phyloP scores from a whole-genome alignment of 2,329 filamentous ascomycete species.

The Colletotrichum truncatum region DNA sequence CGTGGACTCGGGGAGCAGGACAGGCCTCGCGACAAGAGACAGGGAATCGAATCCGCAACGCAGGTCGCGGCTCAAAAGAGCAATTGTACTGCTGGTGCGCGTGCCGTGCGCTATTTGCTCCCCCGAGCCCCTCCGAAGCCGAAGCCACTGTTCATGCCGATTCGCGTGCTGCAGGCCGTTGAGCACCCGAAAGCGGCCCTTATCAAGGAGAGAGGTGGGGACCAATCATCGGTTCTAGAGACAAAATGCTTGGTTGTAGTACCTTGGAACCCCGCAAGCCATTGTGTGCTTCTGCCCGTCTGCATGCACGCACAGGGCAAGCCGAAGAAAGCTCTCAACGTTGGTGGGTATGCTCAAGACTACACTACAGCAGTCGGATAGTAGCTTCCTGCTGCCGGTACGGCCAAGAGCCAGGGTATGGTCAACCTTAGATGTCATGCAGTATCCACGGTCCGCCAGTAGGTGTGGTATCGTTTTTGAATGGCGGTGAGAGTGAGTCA shows the following conservation, averaged over 20 bases:
- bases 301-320: constrained; percentile 9
- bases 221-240: neutral
- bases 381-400: constrained; percentile 1
- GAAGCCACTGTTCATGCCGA: neutral
- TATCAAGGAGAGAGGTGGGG: constrained; percentile 6
- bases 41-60: constrained; percentile 5
- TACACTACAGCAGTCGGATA: constrained; percentile 6
- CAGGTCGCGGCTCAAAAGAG: neutral
- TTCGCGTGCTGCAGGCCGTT: constrained; percentile 10
- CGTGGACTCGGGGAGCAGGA: neutral
- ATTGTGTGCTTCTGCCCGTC: neutral
- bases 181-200: neutral
- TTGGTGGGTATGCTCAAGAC: neutral
- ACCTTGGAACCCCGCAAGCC: constrained; percentile 13
- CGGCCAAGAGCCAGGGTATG: neutral
- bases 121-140: neutral
- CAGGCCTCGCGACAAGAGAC: neutral
- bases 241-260: neutral
- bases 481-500: constrained; percentile 29
- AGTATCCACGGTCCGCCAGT: neutral
- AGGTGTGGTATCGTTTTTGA: neutral
- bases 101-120: neutral
- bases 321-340: neutral
- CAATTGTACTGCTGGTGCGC: neutral
- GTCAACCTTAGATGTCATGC: neutral